Evolutionary conservation across 176 grass and related monocot genomes (phyloP), one percentile per base, ranked within the genome.

Genomic region (Miscanthus lutarioriparius): DNA sequence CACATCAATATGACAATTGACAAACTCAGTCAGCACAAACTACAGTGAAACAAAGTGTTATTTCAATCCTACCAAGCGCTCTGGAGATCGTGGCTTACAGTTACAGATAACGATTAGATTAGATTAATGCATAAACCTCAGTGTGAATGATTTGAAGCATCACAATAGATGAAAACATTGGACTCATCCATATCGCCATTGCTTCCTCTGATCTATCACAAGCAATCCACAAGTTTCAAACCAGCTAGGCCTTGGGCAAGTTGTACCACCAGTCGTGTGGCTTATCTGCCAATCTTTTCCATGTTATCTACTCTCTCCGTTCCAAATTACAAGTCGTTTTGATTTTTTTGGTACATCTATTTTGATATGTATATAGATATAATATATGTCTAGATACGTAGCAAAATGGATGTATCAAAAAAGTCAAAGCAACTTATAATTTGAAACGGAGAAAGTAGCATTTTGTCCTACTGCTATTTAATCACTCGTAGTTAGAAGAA

Each of bases 251-350:
- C 7, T 67, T 81, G 15, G 15, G 12, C 81, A 84, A 79, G 54
- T 74, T 84, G 32, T 74, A 58, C 56, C 1, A 33, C 61, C 8
- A 20, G 36, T 65, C 20, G 5, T 78, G 56, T 76, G 70, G 45
- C 63, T 69, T 81, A 71, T 72, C 64, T 80, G 49, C 49, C 5
- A 45, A 28, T 49, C 36, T 77, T 72, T 64, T 61, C 59, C 51
- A 54, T 54, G 78, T 77, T 89, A 27, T 61, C 58, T 74, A n/a
- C n/a, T n/a, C n/a, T n/a, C n/a, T n/a, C n/a, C n/a, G n/a, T n/a
- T n/a, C n/a, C n/a, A n/a, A n/a, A n/a, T n/a, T n/a, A n/a, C n/a
- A n/a, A n/a, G n/a, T n/a, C n/a, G n/a, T n/a, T n/a, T n/a, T n/a
- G n/a, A n/a, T n/a, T n/a, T n/a, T n/a, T n/a, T n/a, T n/a, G n/a